A percentile compares a stretch with the other conserved stretches of the same genome.
Evolutionary conservation across 2,329 filamentous ascomycete species (phyloP).

Genomic region (Cladosporium sphaerospermum): DNA sequence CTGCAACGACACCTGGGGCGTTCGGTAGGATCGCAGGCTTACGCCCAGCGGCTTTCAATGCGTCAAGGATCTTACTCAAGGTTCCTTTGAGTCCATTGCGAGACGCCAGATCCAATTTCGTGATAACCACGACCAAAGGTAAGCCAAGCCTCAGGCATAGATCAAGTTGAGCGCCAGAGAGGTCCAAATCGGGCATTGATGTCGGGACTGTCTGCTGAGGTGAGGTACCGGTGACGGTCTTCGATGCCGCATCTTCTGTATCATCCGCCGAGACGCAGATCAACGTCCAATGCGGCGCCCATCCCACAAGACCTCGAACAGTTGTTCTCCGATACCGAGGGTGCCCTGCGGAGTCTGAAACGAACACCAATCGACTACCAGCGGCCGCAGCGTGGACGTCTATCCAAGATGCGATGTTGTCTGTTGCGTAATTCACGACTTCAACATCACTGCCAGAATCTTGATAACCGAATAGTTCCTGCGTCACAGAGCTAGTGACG

Average conservation of each 20-base stretch:
- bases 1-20: constrained; percentile 22
- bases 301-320: constrained; percentile 82
- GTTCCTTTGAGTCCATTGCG: constrained; percentile 63
- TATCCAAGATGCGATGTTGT: constrained; percentile 85
- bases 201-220: constrained; percentile 27
- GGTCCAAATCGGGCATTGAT: constrained; percentile 52
- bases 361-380: constrained; percentile 70
- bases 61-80: constrained; percentile 66
- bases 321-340: constrained; percentile 85
- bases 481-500: constrained; percentile 87
- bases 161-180: constrained; percentile 74
- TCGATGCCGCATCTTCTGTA: constrained; percentile 43
- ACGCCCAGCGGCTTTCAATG: constrained; percentile 68
- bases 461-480: constrained; percentile 82
- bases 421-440: constrained; percentile 77
- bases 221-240: constrained; percentile 35
- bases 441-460: constrained; percentile 30
- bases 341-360: constrained; percentile 89
- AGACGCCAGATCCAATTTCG: constrained; percentile 82
- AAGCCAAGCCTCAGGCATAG: constrained; percentile 75
- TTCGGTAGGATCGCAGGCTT: constrained; percentile 62
- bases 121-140: constrained; percentile 76
- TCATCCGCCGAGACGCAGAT: constrained; percentile 82
- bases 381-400: constrained; percentile 81
- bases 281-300: constrained; percentile 90